These are phyloP conservation scores for Coleophoma crateriformis DNA, from an alignment of 2,329 filamentous ascomycete species.

Conservation along the genomic window DNA sequence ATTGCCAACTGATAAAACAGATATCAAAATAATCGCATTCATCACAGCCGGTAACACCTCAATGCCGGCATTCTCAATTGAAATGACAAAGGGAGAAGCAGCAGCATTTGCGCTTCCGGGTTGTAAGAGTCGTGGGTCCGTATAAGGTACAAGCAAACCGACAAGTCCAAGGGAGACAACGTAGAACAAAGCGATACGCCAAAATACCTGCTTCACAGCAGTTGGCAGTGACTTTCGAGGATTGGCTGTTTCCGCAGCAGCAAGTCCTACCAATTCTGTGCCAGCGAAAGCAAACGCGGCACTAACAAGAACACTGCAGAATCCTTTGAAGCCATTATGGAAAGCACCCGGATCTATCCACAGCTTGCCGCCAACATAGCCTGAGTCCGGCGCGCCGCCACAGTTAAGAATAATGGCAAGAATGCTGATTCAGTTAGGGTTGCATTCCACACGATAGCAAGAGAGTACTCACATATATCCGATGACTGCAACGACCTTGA, in stretches of 20 bases:
- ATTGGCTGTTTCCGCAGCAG: conserved; percentile 73
- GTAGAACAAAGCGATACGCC: conserved; percentile 90
- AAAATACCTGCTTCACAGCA: conserved; percentile 91
- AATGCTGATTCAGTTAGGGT: conserved; percentile 45
- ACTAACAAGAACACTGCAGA: conserved; percentile 72
- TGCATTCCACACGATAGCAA: background rate
- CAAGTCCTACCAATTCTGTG: conserved; percentile 71
- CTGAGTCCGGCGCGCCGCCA: conserved; percentile 66
- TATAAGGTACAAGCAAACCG: conserved; percentile 74
- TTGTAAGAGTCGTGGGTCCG: conserved; percentile 57
- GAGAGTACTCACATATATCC: conserved; percentile 68
- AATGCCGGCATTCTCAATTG: conserved; percentile 81
- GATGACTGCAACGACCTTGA: conserved; percentile 83
- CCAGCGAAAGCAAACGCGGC: conserved; percentile 73
- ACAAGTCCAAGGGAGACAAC: conserved; percentile 76
- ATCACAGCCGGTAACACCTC: conserved; percentile 77
- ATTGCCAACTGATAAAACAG: conserved; percentile 87
- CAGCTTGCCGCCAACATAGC: conserved; percentile 75
- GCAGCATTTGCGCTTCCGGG: conserved; percentile 57
- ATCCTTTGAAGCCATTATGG: conserved; percentile 77
- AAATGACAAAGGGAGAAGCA: conserved; percentile 89
- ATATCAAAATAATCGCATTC: conserved; percentile 91
- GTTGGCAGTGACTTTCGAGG: conserved; percentile 77
- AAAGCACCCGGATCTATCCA: conserved; percentile 82
- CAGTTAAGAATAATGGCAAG: conserved; percentile 82